Percentiles rank a stretch among this genome's conserved stretches.
These are phyloP conservation scores for Suhomyces bribrorum DNA, from an alignment of 1,139 yeast species.

Conservation along the genomic window DNA sequence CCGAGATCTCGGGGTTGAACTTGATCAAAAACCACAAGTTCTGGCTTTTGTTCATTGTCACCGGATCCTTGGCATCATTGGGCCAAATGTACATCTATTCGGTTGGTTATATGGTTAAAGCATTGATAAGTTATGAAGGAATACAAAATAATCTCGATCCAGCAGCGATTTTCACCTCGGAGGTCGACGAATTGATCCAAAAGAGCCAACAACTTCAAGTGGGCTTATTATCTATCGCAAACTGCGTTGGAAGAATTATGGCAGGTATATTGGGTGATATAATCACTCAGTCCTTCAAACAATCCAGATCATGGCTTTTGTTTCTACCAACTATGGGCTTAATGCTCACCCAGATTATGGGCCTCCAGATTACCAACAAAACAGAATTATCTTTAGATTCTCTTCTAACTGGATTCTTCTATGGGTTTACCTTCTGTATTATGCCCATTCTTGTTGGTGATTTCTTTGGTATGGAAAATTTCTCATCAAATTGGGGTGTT, in stretches of 20 bases:
- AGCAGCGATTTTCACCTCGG: slow-evolving; percentile 6
- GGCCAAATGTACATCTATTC: slow-evolving; percentile 68
- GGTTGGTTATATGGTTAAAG: slow-evolving; percentile 60
- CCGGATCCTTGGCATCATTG: slow-evolving; percentile 55
- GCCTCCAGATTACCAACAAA: slow-evolving; percentile 30
- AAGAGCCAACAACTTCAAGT: slow-evolving; percentile 58
- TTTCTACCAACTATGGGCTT: slow-evolving; percentile 48
- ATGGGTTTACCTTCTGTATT: slow-evolving; percentile 59
- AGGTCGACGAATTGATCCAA: slow-evolving; percentile 38
- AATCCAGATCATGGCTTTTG: slow-evolving; percentile 48
- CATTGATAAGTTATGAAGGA: slow-evolving; percentile 37
- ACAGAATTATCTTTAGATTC: slow-evolving; percentile 40
- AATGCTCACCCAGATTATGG: slow-evolving; percentile 44
- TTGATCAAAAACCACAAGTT: slow-evolving; percentile 40
- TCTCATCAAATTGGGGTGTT: slow-evolving; percentile 61
- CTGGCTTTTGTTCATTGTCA: slow-evolving; percentile 49
- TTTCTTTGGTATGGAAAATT: slow-evolving; percentile 54
- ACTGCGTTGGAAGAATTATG: slow-evolving; percentile 53
- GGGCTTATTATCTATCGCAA: slow-evolving; percentile 53
- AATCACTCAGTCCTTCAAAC: slow-evolving; percentile 42
- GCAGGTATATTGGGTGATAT: slow-evolving; percentile 58
- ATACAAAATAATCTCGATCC: slow-evolving; percentile 11
- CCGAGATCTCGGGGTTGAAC: slow-evolving; percentile 20
- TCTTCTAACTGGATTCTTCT: slow-evolving; percentile 51
- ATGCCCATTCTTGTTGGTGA: slow-evolving; percentile 62